phyloP scores from a whole-genome alignment of 208 protist genomes.

The Tritrichomonas musculus region DNA sequence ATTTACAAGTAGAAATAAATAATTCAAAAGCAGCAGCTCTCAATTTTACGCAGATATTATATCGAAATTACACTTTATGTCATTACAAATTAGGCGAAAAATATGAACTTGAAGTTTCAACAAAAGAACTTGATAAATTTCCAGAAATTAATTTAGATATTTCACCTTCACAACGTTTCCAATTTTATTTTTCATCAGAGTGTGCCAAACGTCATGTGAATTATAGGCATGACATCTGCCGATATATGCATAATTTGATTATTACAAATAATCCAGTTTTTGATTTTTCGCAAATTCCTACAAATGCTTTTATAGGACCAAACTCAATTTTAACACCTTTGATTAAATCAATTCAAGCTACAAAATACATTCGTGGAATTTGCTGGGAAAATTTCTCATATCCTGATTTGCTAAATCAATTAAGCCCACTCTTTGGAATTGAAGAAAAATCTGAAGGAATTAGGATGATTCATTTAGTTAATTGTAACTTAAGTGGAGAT shows the following conservation, averaged over 20 bases:
- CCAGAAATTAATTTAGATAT: not conserved
- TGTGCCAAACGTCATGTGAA: not conserved
- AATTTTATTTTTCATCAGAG: not conserved
- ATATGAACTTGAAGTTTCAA: not conserved
- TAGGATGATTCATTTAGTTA: not conserved
- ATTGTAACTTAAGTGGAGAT: not conserved
- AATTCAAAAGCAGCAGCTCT: not conserved
- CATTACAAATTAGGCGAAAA: not conserved
- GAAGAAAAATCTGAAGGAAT: not conserved
- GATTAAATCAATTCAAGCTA: not conserved
- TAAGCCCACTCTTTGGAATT: not conserved
- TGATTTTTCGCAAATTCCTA: not conserved
- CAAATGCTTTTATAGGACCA: not conserved
- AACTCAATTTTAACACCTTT: not conserved
- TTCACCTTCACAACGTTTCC: not conserved
- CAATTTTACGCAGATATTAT: not conserved
- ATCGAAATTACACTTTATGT: not conserved
- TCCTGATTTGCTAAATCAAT: not conserved
- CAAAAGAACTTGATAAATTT: not conserved
- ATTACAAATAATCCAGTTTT: constrained; percentile 12
- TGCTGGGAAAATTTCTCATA: not conserved
- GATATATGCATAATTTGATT: not conserved
- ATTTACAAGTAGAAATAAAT: too few species aligned
- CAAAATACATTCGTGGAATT: not conserved
- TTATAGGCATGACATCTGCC: not conserved